Base-by-base conservation (phyloP, 495 filamentous ascomycete genomes). In the Penicillium lagena region DNA sequence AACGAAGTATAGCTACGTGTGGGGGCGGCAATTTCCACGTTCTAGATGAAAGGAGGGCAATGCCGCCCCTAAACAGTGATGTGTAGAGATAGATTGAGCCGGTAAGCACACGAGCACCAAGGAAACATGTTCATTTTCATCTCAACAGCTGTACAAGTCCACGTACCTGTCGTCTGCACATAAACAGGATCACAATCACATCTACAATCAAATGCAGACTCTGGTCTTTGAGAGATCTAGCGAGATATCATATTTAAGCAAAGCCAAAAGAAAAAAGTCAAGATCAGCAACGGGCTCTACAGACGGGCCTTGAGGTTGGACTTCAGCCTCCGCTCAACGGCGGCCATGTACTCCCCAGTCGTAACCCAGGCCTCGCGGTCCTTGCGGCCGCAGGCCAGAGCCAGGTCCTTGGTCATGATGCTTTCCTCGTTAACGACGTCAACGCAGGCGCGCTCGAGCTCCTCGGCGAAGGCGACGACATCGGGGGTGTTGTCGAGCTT, bases 361-460 rank as follows among this genome's bases (percentile, higher is more conserved):
- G 88, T 95, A 36, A 91, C 93, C 72, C 88, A 96, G 49, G 85
- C 82, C 59, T 77, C 78, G 37, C 87, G 78, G 35, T 79, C 84
- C 47, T 82, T 87, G 76, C 86, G 86, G 54, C 93, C 93, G 61
- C 88, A 90, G 28, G 89, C 82, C 29, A 98, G 78, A 12, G 91
- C 91, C 52, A 98, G 65, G 68, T 98, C 93, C 81, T 98, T 98
- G 58, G 93, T 98, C 93, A 97, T 98, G 71, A 96, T 86, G 39
- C 87, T 87, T 55, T 96, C 89, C 35, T 87, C 67, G 63, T 96
- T 87, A 47, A 98, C 93, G 15, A 89, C 87, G 58, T 97, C 90
- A 38, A 94, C 71, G 64, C 91, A 95, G n/a, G 93, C 93, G 63
- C 85, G 73, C 80, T 98, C 93, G 45, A 98, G 78, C 57, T 75